phyloP scores from a whole-genome alignment of 805 yeast species.

The Hanseniaspora mollemarum region DNA sequence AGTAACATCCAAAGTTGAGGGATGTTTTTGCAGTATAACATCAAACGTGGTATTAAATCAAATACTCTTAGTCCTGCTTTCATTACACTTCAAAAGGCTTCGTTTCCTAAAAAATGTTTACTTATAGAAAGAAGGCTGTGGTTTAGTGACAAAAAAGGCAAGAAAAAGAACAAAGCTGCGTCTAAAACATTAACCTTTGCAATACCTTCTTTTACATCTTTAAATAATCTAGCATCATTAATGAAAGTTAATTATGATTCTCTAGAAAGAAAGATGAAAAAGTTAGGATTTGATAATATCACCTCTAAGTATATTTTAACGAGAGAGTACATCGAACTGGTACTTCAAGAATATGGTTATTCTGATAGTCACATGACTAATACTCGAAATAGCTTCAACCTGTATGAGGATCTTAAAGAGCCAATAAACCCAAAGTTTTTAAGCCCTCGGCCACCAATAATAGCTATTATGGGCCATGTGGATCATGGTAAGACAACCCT shows the following conservation, averaged over 20 bases:
- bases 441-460: conserved; percentile 77
- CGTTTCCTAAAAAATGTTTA: not conserved
- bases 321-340: conserved; percentile 69
- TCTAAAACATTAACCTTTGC: conserved; percentile 22
- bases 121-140: not conserved
- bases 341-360: conserved; percentile 82
- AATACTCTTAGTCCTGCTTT: no score
- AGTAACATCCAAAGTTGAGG: no score
- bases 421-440: conserved; percentile 39
- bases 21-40: no score
- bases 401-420: conserved; percentile 50
- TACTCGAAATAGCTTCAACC: conserved; percentile 32
- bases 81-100: no score
- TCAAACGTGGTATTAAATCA: no score
- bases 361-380: conserved; percentile 34
- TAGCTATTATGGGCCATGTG: conserved; percentile 97
- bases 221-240: conserved; percentile 65
- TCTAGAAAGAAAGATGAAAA: conserved; percentile 46
- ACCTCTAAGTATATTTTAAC: conserved; percentile 70
- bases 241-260: conserved; percentile 53
- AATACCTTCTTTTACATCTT: conserved; percentile 68
- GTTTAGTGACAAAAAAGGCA: conserved; percentile 13
- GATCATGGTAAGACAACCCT: conserved; percentile 97
- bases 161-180: conserved; percentile 15
- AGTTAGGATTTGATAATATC: conserved; percentile 62